These are phyloP conservation scores for Exophiala viscosa DNA, from an alignment of 2,329 filamentous ascomycete genomes.

Conservation along the genomic window DNA sequence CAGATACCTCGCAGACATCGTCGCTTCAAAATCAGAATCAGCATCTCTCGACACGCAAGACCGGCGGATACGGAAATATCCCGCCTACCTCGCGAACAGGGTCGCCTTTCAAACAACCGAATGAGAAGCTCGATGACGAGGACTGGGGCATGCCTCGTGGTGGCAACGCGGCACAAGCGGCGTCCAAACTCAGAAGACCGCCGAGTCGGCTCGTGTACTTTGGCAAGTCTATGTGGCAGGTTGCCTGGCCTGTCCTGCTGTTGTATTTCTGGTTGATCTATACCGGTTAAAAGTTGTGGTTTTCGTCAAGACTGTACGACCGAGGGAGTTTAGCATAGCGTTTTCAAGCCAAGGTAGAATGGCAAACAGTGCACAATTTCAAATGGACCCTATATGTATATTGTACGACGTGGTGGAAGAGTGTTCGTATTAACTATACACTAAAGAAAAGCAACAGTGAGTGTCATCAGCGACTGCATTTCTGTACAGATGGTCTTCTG, in stretches of 20 bases:
- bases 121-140: slow-evolving; percentile 6
- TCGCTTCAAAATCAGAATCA: slow-evolving; percentile 9
- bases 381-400: no score
- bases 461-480: no score
- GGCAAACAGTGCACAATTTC: no score
- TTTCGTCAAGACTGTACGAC: not conserved
- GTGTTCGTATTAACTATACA: no score
- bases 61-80: slow-evolving; percentile 24
- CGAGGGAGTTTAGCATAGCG: no score
- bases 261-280: slow-evolving; percentile 67
- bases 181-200: slow-evolving; percentile 38
- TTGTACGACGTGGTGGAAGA: no score
- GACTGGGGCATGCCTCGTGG: slow-evolving; percentile 21
- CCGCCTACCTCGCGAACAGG: slow-evolving; percentile 45
- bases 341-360: no score
- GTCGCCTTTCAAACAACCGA: slow-evolving; percentile 53
- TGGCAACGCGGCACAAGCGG: slow-evolving; percentile 11
- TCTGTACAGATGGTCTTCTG: no score
- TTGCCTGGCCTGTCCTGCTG: slow-evolving; percentile 59
- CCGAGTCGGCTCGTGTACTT: slow-evolving; percentile 58
- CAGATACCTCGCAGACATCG: slow-evolving; percentile 28
- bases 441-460: no score
- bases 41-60: slow-evolving; percentile 23
- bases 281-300: slow-evolving; percentile 49
- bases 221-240: slow-evolving; percentile 57